Percentiles rank a stretch among this genome's conserved stretches.
phyloP scores from a whole-genome alignment of 2,329 filamentous ascomycete genomes.

The Xylaria sp. region DNA sequence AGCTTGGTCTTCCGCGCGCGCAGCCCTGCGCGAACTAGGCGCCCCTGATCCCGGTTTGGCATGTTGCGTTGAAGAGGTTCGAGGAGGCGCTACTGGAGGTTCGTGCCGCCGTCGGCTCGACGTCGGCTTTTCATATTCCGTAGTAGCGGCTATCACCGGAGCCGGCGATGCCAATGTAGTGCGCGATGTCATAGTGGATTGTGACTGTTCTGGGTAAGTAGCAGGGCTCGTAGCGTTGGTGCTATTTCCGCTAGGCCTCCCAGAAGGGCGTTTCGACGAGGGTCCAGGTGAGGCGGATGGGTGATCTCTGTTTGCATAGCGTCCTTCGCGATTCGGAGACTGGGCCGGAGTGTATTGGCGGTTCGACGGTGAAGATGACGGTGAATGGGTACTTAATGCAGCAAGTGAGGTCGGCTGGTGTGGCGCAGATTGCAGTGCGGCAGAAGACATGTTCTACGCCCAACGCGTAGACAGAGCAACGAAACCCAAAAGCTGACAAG shows the following conservation, averaged over 20 bases:
- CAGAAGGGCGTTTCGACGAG: constrained; percentile 59
- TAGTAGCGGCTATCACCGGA: constrained; percentile 46
- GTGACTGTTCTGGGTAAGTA: constrained; percentile 41
- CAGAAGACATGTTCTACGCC: constrained; percentile 63
- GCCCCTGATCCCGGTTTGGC: constrained; percentile 40
- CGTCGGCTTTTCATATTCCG: constrained; percentile 51
- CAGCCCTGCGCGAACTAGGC: constrained; percentile 51
- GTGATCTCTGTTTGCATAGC: constrained; percentile 59
- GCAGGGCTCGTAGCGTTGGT: constrained; percentile 44
- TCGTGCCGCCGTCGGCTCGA: constrained; percentile 63
- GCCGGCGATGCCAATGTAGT: constrained; percentile 51
- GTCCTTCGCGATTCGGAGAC: constrained; percentile 60
- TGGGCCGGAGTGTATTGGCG: constrained; percentile 59
- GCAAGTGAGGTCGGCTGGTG: constrained; percentile 58
- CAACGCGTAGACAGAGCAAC: constrained; percentile 34
- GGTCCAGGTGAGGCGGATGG: constrained; percentile 55
- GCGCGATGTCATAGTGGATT: constrained; percentile 54
- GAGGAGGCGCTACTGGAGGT: constrained; percentile 76
- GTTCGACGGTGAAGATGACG: constrained; percentile 54
- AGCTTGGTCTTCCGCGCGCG: constrained; percentile 53
- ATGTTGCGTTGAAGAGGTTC: constrained; percentile 77
- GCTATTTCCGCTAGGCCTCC: constrained; percentile 58
- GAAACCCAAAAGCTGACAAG: constrained; percentile 8
- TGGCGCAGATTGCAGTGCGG: constrained; percentile 65
- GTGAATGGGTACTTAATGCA: constrained; percentile 52